Conservation (phyloP, 2,329 filamentous ascomycete species). For the Lachnellula willkommii region DNA sequence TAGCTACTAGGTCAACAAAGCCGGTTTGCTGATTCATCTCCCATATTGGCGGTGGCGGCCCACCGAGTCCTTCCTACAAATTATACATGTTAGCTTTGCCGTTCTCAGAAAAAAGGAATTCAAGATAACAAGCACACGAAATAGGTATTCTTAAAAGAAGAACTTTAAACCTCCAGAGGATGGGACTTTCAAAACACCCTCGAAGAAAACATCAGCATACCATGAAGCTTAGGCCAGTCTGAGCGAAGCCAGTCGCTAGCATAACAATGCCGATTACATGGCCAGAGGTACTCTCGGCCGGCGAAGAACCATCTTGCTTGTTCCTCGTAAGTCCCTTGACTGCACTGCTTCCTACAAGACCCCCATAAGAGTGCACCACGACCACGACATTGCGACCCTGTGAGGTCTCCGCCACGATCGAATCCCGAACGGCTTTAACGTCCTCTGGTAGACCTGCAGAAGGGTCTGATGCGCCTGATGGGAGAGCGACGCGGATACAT, state of each 20-base stretch:
- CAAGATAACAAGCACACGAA: too few relatives aligned
- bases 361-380: conserved; percentile 42
- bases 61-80: conserved; percentile 30
- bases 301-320: conserved; percentile 8
- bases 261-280: conserved; percentile 35
- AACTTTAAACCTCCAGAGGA: too few relatives aligned
- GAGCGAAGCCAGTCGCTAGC: conserved; percentile 36
- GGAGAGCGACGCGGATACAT: conserved; percentile 33
- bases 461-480: conserved; percentile 30
- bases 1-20: conserved; percentile 33
- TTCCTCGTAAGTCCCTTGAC: conserved; percentile 35
- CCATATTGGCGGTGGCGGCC: conserved; percentile 36
- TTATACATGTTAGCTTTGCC: too few relatives aligned
- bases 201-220: too few relatives aligned
- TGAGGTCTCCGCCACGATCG: conserved; percentile 31
- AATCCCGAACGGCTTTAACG: conserved; percentile 32
- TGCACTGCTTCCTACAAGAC: conserved; percentile 34
- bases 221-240: conserved; percentile 34
- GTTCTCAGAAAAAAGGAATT: too few relatives aligned
- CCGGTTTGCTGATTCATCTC: conserved; percentile 33
- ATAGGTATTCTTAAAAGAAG: too few relatives aligned
- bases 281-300: conserved; percentile 19
- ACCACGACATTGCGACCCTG: conserved; percentile 37
- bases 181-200: too few relatives aligned
- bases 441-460: conserved; percentile 34